Evolutionary conservation across 805 yeast genomes (phyloP).

Genomic region (Starmerella khaoyaiensis): DNA sequence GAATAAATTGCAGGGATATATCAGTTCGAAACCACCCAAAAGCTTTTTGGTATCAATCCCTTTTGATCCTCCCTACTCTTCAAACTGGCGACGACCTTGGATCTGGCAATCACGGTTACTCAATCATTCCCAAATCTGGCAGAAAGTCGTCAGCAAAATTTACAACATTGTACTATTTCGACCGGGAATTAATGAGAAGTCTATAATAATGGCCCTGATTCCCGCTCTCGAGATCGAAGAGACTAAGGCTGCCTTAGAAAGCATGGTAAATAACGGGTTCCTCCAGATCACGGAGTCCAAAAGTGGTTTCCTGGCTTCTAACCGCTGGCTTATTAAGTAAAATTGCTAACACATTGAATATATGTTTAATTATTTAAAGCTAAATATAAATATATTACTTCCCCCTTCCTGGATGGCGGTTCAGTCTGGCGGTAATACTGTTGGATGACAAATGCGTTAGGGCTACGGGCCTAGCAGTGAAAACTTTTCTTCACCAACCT

Average conservation of each 20-base stretch:
- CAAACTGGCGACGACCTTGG: constrained; percentile 6
- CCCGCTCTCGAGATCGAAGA: constrained; percentile 23
- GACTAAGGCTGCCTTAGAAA: constrained; percentile 20
- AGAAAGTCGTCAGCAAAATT: constrained; percentile 37
- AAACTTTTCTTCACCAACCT: too few species aligned
- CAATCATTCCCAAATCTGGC: constrained; percentile 45
- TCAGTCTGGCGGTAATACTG: too few species aligned
- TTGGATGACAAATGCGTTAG: too few species aligned
- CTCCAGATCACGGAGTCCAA: too few species aligned
- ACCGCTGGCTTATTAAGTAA: too few species aligned
- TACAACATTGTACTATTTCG: constrained; percentile 35
- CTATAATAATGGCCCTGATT: constrained; percentile 20
- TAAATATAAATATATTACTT: too few species aligned
- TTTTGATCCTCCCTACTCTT: constrained; percentile 2
- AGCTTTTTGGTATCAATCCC: background rate
- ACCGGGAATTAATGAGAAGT: constrained; percentile 39
- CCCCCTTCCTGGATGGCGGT: too few species aligned
- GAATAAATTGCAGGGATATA: constrained; percentile 6
- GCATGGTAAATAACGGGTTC: constrained; percentile 19
- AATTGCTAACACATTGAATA: too few species aligned
- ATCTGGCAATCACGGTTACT: constrained; percentile 29
- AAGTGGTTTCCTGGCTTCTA: too few species aligned
- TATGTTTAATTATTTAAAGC: too few species aligned
- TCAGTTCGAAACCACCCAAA: background rate
- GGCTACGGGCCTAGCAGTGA: too few species aligned